Percentiles rank a stretch among this genome's conserved stretches.
Evolutionary conservation across 768 basidiomycete species (phyloP).

Genomic region (Lentinula sp.): DNA sequence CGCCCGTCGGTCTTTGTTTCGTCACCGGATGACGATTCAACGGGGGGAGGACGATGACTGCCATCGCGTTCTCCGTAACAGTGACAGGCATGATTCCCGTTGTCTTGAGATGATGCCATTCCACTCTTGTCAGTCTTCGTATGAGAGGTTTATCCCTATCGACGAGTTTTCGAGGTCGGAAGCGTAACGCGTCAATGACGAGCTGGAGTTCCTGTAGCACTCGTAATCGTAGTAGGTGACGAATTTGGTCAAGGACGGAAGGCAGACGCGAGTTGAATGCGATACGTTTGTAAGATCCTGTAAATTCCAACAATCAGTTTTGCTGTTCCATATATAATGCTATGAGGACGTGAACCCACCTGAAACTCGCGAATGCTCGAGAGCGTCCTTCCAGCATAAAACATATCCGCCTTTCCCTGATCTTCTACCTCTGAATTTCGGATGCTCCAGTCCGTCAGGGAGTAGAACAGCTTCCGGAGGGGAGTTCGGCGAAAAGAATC

Average conservation of each 20-base stretch:
- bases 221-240: slow-evolving; percentile 63
- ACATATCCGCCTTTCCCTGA: slow-evolving; percentile 45
- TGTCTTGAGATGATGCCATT: slow-evolving; percentile 44
- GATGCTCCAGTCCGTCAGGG: slow-evolving; percentile 65
- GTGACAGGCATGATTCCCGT: slow-evolving; percentile 42
- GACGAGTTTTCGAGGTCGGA: slow-evolving; percentile 2
- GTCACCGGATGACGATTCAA: slow-evolving; percentile 48
- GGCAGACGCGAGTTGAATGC: slow-evolving; percentile 24
- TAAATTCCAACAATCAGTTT: neutral
- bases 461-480: slow-evolving; percentile 18
- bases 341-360: slow-evolving; percentile 18
- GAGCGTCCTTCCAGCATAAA: slow-evolving; percentile 50
- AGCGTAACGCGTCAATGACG: slow-evolving; percentile 37
- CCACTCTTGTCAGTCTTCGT: slow-evolving; percentile 57
- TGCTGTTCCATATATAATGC: neutral
- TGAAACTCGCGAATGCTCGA: slow-evolving; percentile 31
- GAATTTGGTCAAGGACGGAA: slow-evolving; percentile 48
- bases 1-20: slow-evolving; percentile 32
- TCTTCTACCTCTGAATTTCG: slow-evolving; percentile 45
- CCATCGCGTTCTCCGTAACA: slow-evolving; percentile 37
- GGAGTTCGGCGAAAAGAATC: neutral
- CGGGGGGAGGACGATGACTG: slow-evolving; percentile 66
- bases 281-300: slow-evolving; percentile 22
- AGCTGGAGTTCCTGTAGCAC: slow-evolving; percentile 72
- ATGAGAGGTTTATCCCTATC: slow-evolving; percentile 31